phyloP scores from a whole-genome alignment of 1,139 yeast species.

The Blastobotrys buckinghamii region DNA sequence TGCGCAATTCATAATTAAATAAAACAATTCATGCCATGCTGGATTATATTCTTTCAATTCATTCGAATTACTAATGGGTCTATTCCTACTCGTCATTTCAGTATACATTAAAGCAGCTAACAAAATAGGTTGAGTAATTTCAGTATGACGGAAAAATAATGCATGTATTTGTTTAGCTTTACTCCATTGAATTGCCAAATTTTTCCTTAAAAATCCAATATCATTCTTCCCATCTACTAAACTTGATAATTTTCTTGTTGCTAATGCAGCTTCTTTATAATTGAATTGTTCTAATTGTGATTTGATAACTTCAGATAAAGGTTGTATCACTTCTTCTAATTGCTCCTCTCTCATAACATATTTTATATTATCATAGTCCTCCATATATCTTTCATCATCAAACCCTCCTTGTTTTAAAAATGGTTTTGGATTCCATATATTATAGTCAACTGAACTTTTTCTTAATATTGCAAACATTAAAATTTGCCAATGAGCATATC shows the following conservation, averaged over 20 bases:
- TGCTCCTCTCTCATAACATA: background rate
- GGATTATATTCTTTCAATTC: constrained; percentile 10
- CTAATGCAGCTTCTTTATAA: background rate
- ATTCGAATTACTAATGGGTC: constrained; percentile 2
- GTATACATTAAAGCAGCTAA: constrained; percentile 13
- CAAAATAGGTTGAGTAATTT: constrained; percentile 13
- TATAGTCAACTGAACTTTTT: constrained; percentile 3
- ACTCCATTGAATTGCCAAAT: constrained; percentile 5
- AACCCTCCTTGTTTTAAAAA: constrained; percentile 5
- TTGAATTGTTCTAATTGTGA: background rate
- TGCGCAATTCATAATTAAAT: constrained; percentile 11
- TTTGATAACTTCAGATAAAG: background rate
- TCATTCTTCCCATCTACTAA: background rate
- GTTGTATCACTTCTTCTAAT: background rate
- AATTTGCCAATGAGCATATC: constrained; percentile 1
- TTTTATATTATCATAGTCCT: background rate
- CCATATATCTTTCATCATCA: constrained; percentile 4
- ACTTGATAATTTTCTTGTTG: background rate
- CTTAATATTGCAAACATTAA: constrained; percentile 3
- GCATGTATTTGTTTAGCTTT: constrained; percentile 4
- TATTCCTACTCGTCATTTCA: constrained; percentile 7
- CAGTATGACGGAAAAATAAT: constrained; percentile 8
- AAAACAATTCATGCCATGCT: constrained; percentile 11
- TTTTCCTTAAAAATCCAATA: background rate
- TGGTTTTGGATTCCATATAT: constrained; percentile 8